Conservation (phyloP, 345 rosid genomes). For the Pugionium dolabratum region DNA sequence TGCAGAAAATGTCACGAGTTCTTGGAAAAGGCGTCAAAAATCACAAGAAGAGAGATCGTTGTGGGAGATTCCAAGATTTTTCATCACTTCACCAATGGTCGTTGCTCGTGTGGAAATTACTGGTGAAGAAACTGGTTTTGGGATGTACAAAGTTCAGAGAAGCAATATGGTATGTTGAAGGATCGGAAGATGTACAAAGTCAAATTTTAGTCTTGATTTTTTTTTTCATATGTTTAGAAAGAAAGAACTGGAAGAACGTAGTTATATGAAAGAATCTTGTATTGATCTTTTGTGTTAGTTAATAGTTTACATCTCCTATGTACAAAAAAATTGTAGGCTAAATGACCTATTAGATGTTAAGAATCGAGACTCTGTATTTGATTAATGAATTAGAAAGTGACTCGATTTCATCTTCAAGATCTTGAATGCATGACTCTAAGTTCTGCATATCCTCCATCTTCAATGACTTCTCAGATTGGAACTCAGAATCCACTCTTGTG, state of each 20-base stretch:
- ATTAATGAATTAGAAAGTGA: constrained; percentile 43
- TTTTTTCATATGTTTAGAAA: no score
- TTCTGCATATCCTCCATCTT: constrained; percentile 31
- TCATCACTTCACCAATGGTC: constrained; percentile 66
- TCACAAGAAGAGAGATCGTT: constrained; percentile 56
- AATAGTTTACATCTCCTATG: not conserved
- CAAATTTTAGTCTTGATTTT: no score
- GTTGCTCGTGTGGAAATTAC: constrained; percentile 54
- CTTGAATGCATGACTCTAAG: constrained; percentile 44
- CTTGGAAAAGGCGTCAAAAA: constrained; percentile 53
- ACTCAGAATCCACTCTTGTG: constrained; percentile 35
- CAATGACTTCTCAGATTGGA: constrained; percentile 28
- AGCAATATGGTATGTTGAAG: no score
- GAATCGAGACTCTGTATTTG: constrained; percentile 46
- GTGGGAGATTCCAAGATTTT: constrained; percentile 56
- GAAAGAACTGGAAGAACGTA: no score
- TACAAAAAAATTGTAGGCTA: constrained; percentile 12
- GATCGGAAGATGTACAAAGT: no score
- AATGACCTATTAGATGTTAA: constrained; percentile 39
- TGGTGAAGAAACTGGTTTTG: constrained; percentile 42
- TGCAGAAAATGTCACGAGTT: constrained; percentile 64
- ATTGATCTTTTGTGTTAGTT: not conserved
- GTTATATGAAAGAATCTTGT: not conserved
- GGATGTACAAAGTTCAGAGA: not conserved
- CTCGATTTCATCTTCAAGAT: constrained; percentile 50